phyloP scores from a whole-genome alignment of 306 rosid species.

The Pterocarpus santalinus region DNA sequence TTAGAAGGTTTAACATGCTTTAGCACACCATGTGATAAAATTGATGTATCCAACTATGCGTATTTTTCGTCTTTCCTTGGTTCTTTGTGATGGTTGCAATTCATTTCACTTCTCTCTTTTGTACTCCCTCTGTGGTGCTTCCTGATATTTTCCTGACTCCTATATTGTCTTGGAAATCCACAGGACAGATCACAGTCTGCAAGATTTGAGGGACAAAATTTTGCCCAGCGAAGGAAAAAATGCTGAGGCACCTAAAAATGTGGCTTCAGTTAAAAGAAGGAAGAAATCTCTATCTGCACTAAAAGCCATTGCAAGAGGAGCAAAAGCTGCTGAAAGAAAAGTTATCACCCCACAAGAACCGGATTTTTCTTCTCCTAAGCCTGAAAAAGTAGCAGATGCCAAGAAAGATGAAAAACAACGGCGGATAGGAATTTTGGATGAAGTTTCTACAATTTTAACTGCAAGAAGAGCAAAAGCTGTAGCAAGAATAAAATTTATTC shows the following conservation, averaged over 20 bases:
- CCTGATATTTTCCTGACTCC: conserved; percentile 12
- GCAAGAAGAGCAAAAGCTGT: conserved; percentile 53
- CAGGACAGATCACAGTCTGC: conserved; percentile 61
- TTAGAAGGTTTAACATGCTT: not conserved
- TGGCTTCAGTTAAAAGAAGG: conserved; percentile 45
- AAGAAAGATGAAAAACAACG: conserved; percentile 17
- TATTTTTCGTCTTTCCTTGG: not conserved
- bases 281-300: conserved; percentile 49
- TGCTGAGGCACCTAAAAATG: not conserved
- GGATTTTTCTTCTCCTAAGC: conserved; percentile 25
- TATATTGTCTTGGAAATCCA: conserved; percentile 17
- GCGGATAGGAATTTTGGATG: conserved; percentile 36
- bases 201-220: conserved; percentile 54
- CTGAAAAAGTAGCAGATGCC: conserved; percentile 24
- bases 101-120: not conserved
- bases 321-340: conserved; percentile 39
- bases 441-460: conserved; percentile 32
- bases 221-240: conserved; percentile 40
- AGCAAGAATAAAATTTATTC: conserved; percentile 46
- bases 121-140: not conserved
- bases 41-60: conserved; percentile 7
- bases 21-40: conserved; percentile 5
- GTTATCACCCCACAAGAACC: conserved; percentile 26
- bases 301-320: conserved; percentile 41
- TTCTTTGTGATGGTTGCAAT: not conserved